These are phyloP conservation scores for Hyaloperonospora arabidopsidis DNA, from an alignment of 352 stramenopile genomes.

Conservation along the genomic window DNA sequence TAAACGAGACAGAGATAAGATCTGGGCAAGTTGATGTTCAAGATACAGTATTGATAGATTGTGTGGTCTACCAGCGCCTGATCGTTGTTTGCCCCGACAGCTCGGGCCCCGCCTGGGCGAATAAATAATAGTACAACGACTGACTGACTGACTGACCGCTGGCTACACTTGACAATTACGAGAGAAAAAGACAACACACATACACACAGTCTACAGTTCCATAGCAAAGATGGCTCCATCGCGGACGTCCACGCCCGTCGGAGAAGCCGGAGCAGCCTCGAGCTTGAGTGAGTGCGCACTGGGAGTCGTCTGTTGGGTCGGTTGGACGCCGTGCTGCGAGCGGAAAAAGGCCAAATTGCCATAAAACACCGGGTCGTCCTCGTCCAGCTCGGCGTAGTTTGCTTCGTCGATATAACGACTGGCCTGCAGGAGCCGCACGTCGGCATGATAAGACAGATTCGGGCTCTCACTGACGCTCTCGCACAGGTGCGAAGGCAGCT, in stretches of 20 bases:
- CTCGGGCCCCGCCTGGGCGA: too few species aligned
- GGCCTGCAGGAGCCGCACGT: constrained; percentile 25
- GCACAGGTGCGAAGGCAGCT: constrained; percentile 9
- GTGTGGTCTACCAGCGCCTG: too few species aligned
- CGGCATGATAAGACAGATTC: constrained; percentile 30
- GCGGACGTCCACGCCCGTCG: constrained; percentile 16
- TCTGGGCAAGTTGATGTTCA: too few species aligned
- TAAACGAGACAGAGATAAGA: too few species aligned
- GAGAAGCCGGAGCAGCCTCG: constrained; percentile 2
- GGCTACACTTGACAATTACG: neutral
- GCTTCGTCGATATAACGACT: constrained; percentile 5
- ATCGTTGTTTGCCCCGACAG: too few species aligned
- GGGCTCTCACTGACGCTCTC: constrained; percentile 21
- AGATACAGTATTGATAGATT: too few species aligned
- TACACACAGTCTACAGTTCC: constrained; percentile 38
- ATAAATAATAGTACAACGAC: too few species aligned
- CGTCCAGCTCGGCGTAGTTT: constrained; percentile 30
- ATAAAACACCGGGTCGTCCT: constrained; percentile 58
- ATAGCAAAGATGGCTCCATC: constrained; percentile 67
- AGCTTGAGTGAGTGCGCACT: constrained; percentile 5
- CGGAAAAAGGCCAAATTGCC: constrained; percentile 63
- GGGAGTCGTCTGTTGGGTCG: constrained; percentile 10
- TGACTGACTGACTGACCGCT: too few species aligned
- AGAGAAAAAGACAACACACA: neutral
- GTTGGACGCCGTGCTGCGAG: constrained; percentile 32